A percentile compares a stretch with the other conserved stretches of the same genome.
phyloP scores from a whole-genome alignment of 768 basidiomycete species.

The Sarcodon sp. region DNA sequence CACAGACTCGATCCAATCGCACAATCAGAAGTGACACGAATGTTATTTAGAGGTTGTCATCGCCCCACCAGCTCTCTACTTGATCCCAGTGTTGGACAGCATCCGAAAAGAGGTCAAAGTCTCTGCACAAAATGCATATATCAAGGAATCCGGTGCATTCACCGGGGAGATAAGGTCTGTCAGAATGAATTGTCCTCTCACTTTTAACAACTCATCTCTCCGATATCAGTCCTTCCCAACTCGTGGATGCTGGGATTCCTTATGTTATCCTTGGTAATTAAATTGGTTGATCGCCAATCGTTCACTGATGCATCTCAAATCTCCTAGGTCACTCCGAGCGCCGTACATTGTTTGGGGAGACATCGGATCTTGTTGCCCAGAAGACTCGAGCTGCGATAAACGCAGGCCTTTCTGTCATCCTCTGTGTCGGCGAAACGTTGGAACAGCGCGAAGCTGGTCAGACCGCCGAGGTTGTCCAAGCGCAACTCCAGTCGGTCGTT shows the following conservation, averaged over 20 bases:
- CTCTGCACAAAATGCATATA: constrained; percentile 87
- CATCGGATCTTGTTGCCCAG: constrained; percentile 66
- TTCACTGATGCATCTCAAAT: constrained; percentile 3
- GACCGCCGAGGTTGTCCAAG: constrained; percentile 72
- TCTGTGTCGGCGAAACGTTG: constrained; percentile 94
- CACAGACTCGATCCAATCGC: not conserved
- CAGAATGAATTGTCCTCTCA: not conserved
- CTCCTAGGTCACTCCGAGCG: constrained; percentile 86
- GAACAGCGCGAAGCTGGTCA: constrained; percentile 68
- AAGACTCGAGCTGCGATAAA: constrained; percentile 82
- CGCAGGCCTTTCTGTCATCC: constrained; percentile 71
- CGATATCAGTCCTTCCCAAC: constrained; percentile 55
- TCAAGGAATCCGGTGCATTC: constrained; percentile 66
- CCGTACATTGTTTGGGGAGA: constrained; percentile 84
- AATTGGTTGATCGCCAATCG: not conserved
- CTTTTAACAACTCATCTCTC: not conserved
- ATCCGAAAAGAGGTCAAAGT: constrained; percentile 62
- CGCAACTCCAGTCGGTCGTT: constrained; percentile 70
- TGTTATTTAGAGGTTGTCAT: constrained; percentile 73
- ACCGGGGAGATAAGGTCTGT: constrained; percentile 93
- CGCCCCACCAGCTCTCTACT: constrained; percentile 82
- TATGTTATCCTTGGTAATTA: constrained; percentile 81
- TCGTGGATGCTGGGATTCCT: constrained; percentile 75
- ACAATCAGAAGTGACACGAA: constrained; percentile 1
- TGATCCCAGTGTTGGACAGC: constrained; percentile 54